A percentile compares a stretch with the other conserved stretches of the same genome.
Evolutionary conservation across 768 basidiomycete genomes (phyloP).

Genomic region (Leccinum obscurum): DNA sequence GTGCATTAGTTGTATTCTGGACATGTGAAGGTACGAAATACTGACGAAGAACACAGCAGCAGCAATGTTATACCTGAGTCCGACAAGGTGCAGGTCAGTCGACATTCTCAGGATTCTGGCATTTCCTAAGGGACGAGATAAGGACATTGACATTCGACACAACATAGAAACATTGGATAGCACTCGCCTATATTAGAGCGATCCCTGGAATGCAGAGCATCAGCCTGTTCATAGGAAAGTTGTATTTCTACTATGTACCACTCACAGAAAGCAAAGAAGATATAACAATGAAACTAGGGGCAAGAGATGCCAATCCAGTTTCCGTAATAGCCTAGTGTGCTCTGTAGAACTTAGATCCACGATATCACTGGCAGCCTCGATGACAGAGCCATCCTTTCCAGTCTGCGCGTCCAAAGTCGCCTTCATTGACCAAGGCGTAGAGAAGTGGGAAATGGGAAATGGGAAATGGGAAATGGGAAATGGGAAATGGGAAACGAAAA

Average conservation of each 20-base stretch:
- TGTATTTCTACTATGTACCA: neutral
- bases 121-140: conserved; percentile 33
- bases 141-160: neutral
- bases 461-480: too few species aligned
- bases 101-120: conserved; percentile 47
- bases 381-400: conserved; percentile 9
- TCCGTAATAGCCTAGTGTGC: conserved; percentile 35
- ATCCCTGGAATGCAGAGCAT: conserved; percentile 31
- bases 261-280: conserved; percentile 48
- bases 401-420: conserved; percentile 11
- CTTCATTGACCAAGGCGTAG: conserved; percentile 16
- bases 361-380: neutral
- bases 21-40: neutral
- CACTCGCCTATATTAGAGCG: conserved; percentile 45
- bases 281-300: conserved; percentile 47
- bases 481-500: too few species aligned
- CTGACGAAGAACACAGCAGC: conserved; percentile 41
- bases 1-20: neutral
- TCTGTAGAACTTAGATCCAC: conserved; percentile 18
- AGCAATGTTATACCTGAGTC: conserved; percentile 37
- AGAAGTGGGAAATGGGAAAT: neutral
- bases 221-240: neutral
- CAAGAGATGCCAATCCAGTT: conserved; percentile 45
- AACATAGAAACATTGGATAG: neutral
- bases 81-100: conserved; percentile 35